Conservation (phyloP, 345 rosid genomes). For the Citropsis articulata region DNA sequence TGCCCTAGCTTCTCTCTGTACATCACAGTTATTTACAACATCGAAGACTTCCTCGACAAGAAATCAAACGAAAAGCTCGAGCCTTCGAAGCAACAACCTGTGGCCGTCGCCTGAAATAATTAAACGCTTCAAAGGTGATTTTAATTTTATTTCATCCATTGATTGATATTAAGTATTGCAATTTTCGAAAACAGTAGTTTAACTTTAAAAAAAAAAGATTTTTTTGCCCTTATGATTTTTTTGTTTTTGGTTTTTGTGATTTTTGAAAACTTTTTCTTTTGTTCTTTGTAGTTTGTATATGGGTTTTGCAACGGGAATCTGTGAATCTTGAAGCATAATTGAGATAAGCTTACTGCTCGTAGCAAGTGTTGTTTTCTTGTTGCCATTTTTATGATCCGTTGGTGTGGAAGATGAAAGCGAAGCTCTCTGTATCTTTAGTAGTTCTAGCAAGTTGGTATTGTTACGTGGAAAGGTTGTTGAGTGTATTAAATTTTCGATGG, state of each 20-base stretch:
- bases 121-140: neutral
- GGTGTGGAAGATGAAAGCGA: neutral
- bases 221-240: neutral
- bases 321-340: too few relatives aligned
- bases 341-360: neutral
- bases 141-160: neutral
- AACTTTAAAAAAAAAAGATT: too few relatives aligned
- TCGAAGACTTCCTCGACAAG: conserved; percentile 60
- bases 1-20: conserved; percentile 95
- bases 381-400: neutral
- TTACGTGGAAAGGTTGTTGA: too few relatives aligned
- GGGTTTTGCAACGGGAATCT: too few relatives aligned
- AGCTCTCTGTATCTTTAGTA: neutral
- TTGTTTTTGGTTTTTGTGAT: too few relatives aligned
- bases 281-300: too few relatives aligned
- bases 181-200: neutral
- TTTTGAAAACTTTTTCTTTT: too few relatives aligned
- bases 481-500: too few relatives aligned
- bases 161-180: neutral
- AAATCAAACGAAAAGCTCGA: conserved; percentile 36
- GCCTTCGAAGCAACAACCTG: conserved; percentile 38
- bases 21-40: conserved; percentile 82
- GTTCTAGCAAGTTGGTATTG: too few relatives aligned
- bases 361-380: neutral
- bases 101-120: conserved; percentile 48